Base-by-base conservation (phyloP, 768 basidiomycete species). In the Sporobolomyces phaffii region DNA sequence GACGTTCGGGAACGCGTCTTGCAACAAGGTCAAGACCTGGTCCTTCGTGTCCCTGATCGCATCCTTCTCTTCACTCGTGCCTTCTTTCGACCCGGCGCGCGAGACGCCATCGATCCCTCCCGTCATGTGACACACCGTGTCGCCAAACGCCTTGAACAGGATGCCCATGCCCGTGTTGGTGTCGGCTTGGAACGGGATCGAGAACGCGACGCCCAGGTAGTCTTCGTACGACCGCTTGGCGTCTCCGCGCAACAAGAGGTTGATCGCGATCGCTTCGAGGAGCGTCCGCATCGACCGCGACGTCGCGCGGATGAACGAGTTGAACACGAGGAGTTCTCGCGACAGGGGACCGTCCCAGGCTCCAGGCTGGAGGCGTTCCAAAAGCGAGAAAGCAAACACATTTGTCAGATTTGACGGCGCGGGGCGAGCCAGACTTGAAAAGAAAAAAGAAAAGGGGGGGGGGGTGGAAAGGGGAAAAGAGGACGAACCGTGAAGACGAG, bases 151-250 rank as follows among this genome's bases (percentile, higher is more conserved):
- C 81, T 97, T 99, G 20, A 90, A 91, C 26, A 99, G 83, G 70
- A 99, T 90, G 5, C 96, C 96, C 78, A 97, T 97, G 24, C 93
- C 96, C 0, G 96, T 98, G 81, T 96, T 96, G 73, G 91, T 91
- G 76, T 98, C 96, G 61, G 84, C 83, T 77, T 96, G 93, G 84
- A 98, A 96, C 13, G 93, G 91, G 38, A 97, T 81, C 49, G 90
- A 91, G 38, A 96, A 83, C 69, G 90, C 85, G 68, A 98, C 87
- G 77, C 98, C 96, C 73, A 96, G 80, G 71, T 91, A 81, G 76
- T 98, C 96, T 69, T 97, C 93, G 73, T 94, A 84, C 48, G 85
- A 83, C 53, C 90, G 83, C 36, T 87, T 85, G 38, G 91, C 92
- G 75, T 97, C 93, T 34, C 84, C 85, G 31, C 90, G 87, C 29